Base-by-base conservation (phyloP, 495 filamentous ascomycete species). In the Hypoxylon fuscum region DNA sequence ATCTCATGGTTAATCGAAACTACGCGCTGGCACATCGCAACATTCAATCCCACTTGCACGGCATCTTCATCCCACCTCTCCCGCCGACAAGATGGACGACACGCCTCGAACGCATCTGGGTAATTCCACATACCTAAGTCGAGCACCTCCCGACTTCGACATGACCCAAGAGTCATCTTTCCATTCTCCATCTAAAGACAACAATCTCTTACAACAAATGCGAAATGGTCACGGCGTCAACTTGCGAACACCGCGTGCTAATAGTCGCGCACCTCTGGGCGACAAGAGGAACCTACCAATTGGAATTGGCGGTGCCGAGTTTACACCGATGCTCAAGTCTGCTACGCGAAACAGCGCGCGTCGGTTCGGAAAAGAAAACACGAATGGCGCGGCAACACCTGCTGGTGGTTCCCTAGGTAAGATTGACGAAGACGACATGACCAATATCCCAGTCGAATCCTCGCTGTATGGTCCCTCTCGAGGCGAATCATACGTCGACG, bases 251-350 rank as follows among this genome's bases (percentile, higher is more conserved):
- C 91, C 91, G 35, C 86, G 88, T 57, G 77, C 71, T 12, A 68
- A 18, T 32, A 69, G 29, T 76, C 83, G 72, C 78, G 77, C 86
- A 27, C 87, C 89, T 49, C 84, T 96, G 35, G 85, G 81, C 42
- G 85, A 89, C 70, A 82, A 83, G 60, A 81, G 81, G 63, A 90
- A 93, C 83, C 68, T 88, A 76, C 81, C 84, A 10, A 74, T 78
- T 18, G 83, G 82, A 32, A 74, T 85, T 1, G 83, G 78, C 11
- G 88, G 86, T 46, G 85, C 83, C 42, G 96, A 98, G 60, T 98
- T 98, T 70, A 98, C 95, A 2, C 95, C 95, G 0, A 75, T 98
- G 51, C 85, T 98, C 71, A 94, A 92, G 77, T 96, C 90, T 55
- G 93, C 92, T 11, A 91, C 91, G 14, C 87, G 86, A 50, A 93